These are phyloP conservation scores for Phoma sp. DNA, from an alignment of 2,329 filamentous ascomycete genomes.

Conservation along the genomic window DNA sequence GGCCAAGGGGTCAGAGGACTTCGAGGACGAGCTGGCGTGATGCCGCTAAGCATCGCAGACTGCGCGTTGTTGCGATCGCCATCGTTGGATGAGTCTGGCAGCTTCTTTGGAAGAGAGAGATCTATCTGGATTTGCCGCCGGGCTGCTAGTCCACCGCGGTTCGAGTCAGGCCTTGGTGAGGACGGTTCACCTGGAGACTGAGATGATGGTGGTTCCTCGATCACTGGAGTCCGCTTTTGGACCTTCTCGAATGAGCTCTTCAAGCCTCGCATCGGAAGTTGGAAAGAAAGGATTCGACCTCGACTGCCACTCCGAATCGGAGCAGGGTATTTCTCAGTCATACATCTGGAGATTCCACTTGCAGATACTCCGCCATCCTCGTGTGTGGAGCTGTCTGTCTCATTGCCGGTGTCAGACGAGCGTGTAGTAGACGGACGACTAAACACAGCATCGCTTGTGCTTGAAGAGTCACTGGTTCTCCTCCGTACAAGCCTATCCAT, in stretches of 20 bases:
- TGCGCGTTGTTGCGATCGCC: constrained; percentile 13
- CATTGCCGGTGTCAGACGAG: constrained; percentile 2
- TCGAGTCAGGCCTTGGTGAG: constrained; percentile 2
- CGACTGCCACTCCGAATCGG: constrained; percentile 6
- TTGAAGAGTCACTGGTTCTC: constrained; percentile 17
- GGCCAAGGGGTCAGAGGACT: constrained; percentile 34
- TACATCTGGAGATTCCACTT: constrained; percentile 31
- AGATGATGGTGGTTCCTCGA: not conserved
- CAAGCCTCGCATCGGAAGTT: constrained; percentile 4
- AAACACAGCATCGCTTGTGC: constrained; percentile 20
- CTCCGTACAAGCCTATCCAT: constrained; percentile 30
- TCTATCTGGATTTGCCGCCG: constrained; percentile 39
- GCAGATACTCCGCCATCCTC: constrained; percentile 29
- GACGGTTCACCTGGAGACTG: not conserved
- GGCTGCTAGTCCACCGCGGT: constrained; percentile 29
- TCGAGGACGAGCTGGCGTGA: constrained; percentile 30
- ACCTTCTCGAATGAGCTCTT: not conserved
- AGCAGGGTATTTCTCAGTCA: constrained; percentile 27
- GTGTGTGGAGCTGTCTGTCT: constrained; percentile 8
- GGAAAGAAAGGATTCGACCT: constrained; percentile 17
- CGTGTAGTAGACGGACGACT: constrained; percentile 16
- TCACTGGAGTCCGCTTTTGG: constrained; percentile 2
- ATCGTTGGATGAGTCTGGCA: constrained; percentile 30
- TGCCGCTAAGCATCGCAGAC: constrained; percentile 16
- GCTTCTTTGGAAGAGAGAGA: constrained; percentile 30